Conservation (phyloP, 164 flowering plant genomes). For the Piper longum region DNA sequence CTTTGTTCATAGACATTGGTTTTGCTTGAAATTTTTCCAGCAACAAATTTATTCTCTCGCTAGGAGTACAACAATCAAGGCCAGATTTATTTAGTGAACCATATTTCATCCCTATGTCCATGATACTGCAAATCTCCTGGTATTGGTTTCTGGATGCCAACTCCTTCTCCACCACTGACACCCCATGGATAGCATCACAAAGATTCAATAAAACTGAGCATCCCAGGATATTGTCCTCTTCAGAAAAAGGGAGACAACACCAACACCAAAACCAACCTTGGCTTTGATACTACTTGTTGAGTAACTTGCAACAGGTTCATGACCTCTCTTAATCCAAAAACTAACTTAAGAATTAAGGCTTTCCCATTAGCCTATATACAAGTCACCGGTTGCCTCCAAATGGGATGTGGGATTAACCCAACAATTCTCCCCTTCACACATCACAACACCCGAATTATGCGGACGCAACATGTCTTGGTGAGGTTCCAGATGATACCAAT, state of each 20-base stretch:
- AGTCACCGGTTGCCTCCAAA: too few relatives aligned
- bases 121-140: slow-evolving; percentile 56
- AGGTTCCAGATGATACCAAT: too few relatives aligned
- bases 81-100: slow-evolving; percentile 56
- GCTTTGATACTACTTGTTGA: too few relatives aligned
- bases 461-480: too few relatives aligned
- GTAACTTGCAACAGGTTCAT: too few relatives aligned
- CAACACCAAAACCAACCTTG: too few relatives aligned
- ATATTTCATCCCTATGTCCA: slow-evolving; percentile 84
- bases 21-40: slow-evolving; percentile 53
- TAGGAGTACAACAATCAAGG: slow-evolving; percentile 42
- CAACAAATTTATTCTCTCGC: slow-evolving; percentile 57
- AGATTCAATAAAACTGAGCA: slow-evolving; percentile 77
- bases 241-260: slow-evolving; percentile 60
- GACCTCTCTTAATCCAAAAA: too few relatives aligned
- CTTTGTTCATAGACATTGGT: slow-evolving; percentile 35
- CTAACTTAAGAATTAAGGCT: too few relatives aligned
- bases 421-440: too few relatives aligned
- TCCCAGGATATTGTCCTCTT: slow-evolving; percentile 59
- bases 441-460: too few relatives aligned
- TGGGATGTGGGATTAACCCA: too few relatives aligned
- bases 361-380: too few relatives aligned
- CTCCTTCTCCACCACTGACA: slow-evolving; percentile 73
- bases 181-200: slow-evolving; percentile 75
- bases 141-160: slow-evolving; percentile 49